Base-by-base conservation (phyloP, 306 rosid species). In the Dryas octopetala region DNA sequence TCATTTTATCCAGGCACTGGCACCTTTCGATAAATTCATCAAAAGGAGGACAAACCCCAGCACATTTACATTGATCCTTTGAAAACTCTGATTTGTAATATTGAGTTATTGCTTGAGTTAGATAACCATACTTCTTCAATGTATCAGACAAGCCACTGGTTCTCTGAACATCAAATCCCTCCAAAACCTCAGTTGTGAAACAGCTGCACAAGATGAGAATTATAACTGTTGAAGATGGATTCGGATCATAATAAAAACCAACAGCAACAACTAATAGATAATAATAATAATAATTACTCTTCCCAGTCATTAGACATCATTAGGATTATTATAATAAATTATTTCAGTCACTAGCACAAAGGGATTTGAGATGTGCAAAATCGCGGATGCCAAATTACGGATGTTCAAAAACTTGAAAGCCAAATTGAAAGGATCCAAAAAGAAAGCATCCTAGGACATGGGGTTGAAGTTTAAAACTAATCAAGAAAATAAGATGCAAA, bases 131-230 rank as follows among this genome's bases (percentile, higher is more conserved):
- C 88, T 90, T 94, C 90, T 87, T 91, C 51, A 94, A 85, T 38
- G 98, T 91, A 73, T 90, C 98, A 57, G 88, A 86, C 86, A 94
- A 83, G 19, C 97, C 94, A 78, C 79, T 83, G 14, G 96, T 94
- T 88, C 98, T 82, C 83, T 90, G 98, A 78, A 94, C 91, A 80
- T 94, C 93, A 89, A 94, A 94, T 60, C 95, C 98, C 85, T 94
- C 98, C 82, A 94, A 79, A 84, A 94, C 83, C 86, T 94, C 98
- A 54, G 98, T 88, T 9, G 98, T 94, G 76, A 90, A 91, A 82
- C 98, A 91, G 76, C 98, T 94, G 95, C 85, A 23, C 23, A 23
- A 23, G 23, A 77, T 75, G 48, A 40, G 23, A 52, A 64, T 63
- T 14, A 19, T 45, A 3, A 6, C 5, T 19, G 57, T 9, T n/a